phyloP scores from a whole-genome alignment of 768 basidiomycete species.

The Hydnum rufescens region DNA sequence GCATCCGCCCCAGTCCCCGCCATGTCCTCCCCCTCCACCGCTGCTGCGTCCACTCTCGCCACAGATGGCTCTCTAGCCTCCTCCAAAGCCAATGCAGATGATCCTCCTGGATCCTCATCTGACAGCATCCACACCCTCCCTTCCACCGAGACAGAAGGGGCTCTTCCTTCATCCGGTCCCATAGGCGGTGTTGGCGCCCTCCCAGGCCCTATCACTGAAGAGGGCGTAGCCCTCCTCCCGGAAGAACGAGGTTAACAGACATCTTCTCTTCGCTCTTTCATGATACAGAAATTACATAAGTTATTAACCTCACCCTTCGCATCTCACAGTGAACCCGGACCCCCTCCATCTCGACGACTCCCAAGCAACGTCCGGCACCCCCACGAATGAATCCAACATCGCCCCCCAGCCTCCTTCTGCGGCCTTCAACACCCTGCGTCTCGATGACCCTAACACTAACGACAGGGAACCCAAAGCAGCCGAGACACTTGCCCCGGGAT shows the following conservation, averaged over 20 bases:
- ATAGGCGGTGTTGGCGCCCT: slow-evolving; percentile 1
- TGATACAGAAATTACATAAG: not conserved
- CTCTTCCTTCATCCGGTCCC: not conserved
- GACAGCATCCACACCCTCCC: not conserved
- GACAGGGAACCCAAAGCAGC: too few relatives aligned
- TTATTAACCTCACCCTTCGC: not conserved
- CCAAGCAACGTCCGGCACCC: not conserved
- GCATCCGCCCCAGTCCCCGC: not conserved
- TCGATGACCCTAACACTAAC: too few relatives aligned
- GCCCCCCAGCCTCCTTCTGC: not conserved
- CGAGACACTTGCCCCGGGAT: too few relatives aligned
- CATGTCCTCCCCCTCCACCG: not conserved
- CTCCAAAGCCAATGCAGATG: too few relatives aligned
- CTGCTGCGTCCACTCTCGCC: not conserved
- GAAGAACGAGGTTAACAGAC: not conserved
- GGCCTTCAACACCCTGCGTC: too few relatives aligned
- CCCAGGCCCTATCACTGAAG: not conserved
- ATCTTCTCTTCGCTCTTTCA: not conserved
- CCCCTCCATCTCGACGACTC: not conserved
- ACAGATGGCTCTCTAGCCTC: too few relatives aligned
- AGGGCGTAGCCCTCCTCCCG: slow-evolving; percentile 1
- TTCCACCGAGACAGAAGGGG: not conserved
- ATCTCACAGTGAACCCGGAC: not conserved
- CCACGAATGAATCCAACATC: not conserved
- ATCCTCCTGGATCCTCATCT: too few relatives aligned